Percentiles rank a stretch among this genome's conserved stretches.
Conservation (phyloP, 2,329 filamentous ascomycete species). For the Colletotrichum horii region DNA sequence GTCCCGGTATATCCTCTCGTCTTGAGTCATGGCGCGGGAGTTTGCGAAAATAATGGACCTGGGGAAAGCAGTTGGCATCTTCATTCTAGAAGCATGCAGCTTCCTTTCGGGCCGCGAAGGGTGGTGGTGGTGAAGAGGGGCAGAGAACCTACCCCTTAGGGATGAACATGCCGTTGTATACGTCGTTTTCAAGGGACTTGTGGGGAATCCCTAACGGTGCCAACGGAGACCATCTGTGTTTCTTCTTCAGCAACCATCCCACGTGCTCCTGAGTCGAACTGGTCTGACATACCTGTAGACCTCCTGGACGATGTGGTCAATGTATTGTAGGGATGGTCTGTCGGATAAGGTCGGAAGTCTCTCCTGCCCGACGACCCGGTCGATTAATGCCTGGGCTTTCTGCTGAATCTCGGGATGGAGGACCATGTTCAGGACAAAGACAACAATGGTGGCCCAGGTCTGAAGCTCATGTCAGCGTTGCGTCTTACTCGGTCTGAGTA, state of each 20-base stretch:
- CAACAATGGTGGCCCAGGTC: constrained; percentile 21
- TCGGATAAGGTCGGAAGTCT: constrained; percentile 54
- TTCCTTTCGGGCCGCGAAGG: not conserved
- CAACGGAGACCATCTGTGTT: constrained; percentile 47
- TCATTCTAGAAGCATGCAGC: constrained; percentile 16
- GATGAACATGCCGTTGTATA: constrained; percentile 62
- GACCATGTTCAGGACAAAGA: constrained; percentile 22
- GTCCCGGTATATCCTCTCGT: constrained; percentile 43
- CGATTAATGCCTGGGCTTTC: constrained; percentile 50
- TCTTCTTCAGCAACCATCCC: not conserved
- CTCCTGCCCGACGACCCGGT: constrained; percentile 48
- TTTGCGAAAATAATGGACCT: constrained; percentile 46
- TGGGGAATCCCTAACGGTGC: constrained; percentile 60
- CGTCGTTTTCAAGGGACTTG: constrained; percentile 56
- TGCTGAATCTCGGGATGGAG: constrained; percentile 45
- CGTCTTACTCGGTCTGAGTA: not conserved
- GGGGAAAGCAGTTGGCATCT: not conserved
- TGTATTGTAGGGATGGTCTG: constrained; percentile 43
- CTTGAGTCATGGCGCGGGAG: constrained; percentile 47
- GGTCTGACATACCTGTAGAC: constrained; percentile 25
- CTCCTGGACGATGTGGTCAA: constrained; percentile 45
- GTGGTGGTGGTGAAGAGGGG: not conserved
- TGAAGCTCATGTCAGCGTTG: constrained; percentile 36
- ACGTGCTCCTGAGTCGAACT: not conserved
- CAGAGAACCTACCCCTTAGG: constrained; percentile 47